These are phyloP conservation scores for Trypanosoma melophagium DNA, from an alignment of 208 protist species.

Conservation along the genomic window DNA sequence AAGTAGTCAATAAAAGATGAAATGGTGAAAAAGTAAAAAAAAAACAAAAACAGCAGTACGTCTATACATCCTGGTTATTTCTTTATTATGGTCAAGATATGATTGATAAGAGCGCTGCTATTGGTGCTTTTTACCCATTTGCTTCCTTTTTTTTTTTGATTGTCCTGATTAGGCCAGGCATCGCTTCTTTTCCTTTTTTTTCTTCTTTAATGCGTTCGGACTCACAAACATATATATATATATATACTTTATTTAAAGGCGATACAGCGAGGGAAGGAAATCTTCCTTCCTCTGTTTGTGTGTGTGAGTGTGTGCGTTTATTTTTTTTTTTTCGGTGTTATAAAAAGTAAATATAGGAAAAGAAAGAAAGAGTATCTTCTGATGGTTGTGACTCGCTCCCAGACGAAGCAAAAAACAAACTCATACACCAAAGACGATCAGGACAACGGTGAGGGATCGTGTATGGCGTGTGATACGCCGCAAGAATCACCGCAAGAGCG, in stretches of 20 bases:
- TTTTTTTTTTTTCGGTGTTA: background rate
- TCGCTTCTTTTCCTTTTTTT: no score
- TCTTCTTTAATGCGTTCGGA: no score
- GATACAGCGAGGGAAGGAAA: background rate
- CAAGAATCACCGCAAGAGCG: conserved; percentile 26
- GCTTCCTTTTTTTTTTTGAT: background rate
- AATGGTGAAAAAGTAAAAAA: background rate
- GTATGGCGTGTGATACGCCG: background rate
- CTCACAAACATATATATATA: no score
- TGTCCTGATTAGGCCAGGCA: no score
- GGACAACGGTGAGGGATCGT: background rate
- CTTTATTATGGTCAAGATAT: no score
- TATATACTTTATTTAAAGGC: no score
- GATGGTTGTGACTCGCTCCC: conserved; percentile 44
- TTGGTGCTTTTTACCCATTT: no score
- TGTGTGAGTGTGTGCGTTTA: no score
- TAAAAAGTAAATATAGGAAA: background rate
- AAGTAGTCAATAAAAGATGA: conserved; percentile 18
- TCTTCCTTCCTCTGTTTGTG: conserved; percentile 13
- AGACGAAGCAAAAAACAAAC: conserved; percentile 7
- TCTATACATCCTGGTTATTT: no score
- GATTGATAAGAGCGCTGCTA: no score
- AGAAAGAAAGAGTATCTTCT: no score
- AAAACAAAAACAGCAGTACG: background rate
- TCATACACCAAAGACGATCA: background rate